Evolutionary conservation across 495 filamentous ascomycete species (phyloP).

Genomic region (Penicillium argentinense): DNA sequence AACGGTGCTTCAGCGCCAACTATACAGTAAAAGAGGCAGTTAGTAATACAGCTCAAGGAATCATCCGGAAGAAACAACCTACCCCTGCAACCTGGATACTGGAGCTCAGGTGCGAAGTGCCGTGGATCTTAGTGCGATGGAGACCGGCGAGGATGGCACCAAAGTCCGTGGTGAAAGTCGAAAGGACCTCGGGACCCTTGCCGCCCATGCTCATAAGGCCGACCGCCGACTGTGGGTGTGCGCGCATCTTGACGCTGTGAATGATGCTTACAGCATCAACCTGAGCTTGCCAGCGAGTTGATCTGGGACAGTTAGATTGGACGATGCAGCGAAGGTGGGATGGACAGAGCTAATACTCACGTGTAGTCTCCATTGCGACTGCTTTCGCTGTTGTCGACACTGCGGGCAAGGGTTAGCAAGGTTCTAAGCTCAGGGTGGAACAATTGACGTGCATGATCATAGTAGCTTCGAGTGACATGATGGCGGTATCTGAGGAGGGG

Average conservation of each 20-base stretch:
- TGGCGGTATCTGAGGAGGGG: slow-evolving; percentile 32
- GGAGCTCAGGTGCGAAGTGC: slow-evolving; percentile 80
- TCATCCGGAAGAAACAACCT: slow-evolving; percentile 36
- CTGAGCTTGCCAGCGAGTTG: slow-evolving; percentile 94
- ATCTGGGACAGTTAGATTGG: slow-evolving; percentile 46
- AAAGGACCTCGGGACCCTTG: slow-evolving; percentile 92
- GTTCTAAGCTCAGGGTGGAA: slow-evolving; percentile 13
- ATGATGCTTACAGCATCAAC: slow-evolving; percentile 91
- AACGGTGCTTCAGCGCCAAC: slow-evolving; percentile 97
- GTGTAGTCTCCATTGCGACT: slow-evolving; percentile 94
- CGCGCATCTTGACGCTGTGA: slow-evolving; percentile 89
- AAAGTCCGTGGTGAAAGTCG: slow-evolving; percentile 91
- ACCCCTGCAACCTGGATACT: slow-evolving; percentile 93
- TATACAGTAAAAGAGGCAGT: slow-evolving; percentile 31
- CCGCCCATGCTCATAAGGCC: slow-evolving; percentile 99
- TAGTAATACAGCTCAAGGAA: neutral
- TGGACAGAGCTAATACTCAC: slow-evolving; percentile 40
- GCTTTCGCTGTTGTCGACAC: slow-evolving; percentile 97
- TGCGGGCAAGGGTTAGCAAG: slow-evolving; percentile 36
- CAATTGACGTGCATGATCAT: slow-evolving; percentile 64
- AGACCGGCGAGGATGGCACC: slow-evolving; percentile 93
- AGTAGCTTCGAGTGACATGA: slow-evolving; percentile 71
- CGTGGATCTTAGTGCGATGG: slow-evolving; percentile 91
- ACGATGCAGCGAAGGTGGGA: slow-evolving; percentile 3
- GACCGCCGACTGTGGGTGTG: slow-evolving; percentile 93